Evolutionary conservation across 2,329 filamentous ascomycete species (phyloP).

Genomic region (Aspergillus ustus): DNA sequence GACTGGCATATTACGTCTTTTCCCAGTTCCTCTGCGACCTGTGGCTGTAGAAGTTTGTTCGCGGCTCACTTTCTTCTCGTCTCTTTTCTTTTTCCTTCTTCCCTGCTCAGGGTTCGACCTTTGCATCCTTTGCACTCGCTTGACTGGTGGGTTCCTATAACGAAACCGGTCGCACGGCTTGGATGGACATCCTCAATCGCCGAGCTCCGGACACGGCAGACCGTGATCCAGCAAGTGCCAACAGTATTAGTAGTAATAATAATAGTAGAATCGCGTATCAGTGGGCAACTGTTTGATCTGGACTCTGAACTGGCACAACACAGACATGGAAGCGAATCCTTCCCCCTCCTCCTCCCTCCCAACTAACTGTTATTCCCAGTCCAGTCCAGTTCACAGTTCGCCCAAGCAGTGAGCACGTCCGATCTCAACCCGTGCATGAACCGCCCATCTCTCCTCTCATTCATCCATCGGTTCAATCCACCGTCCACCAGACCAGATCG

Average conservation of each 20-base stretch:
- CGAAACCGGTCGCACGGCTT: neutral
- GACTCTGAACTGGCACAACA: neutral
- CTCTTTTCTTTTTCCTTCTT: neutral
- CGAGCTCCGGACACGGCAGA: too few relatives aligned
- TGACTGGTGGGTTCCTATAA: neutral
- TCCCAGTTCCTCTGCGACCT: neutral
- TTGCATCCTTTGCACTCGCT: neutral
- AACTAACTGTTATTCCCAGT: neutral
- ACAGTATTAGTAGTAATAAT: neutral
- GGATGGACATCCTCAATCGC: neutral
- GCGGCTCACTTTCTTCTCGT: neutral
- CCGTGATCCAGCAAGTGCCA: neutral
- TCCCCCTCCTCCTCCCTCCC: neutral
- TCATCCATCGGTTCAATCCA: neutral
- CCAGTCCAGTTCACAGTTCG: neutral
- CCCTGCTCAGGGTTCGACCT: too few relatives aligned
- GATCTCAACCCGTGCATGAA: slow-evolving; percentile 19
- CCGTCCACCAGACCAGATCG: neutral
- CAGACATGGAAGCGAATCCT: slow-evolving; percentile 2
- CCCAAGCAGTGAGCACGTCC: neutral
- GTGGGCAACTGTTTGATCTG: neutral
- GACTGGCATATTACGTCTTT: neutral
- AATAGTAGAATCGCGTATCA: neutral
- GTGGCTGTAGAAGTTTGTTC: neutral
- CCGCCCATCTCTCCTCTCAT: slow-evolving; percentile 10